Evolutionary conservation across 176 grass and related monocot species (phyloP), one percentile per base, ranked within the genome.

Genomic region (Melocanna baccifera): DNA sequence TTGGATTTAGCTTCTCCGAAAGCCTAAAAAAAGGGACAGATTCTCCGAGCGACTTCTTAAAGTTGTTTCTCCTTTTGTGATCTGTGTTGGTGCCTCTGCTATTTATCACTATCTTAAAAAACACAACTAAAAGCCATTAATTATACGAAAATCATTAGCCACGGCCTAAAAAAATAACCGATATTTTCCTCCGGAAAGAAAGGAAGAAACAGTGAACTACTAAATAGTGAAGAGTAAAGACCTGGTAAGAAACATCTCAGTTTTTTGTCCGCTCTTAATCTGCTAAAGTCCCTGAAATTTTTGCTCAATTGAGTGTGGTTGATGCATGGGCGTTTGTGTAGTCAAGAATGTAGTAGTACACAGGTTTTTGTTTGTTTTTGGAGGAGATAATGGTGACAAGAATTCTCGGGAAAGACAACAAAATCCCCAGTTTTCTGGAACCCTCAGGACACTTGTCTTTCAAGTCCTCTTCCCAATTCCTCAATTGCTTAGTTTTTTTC

Each of bases 141-240:
- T n/a, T n/a, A n/a, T n/a, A n/a, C n/a, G n/a, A n/a, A n/a, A n/a
- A n/a, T n/a, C n/a, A n/a, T n/a, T n/a, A n/a, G n/a, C n/a, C n/a
- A n/a, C n/a, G n/a, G n/a, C n/a, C n/a, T n/a, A n/a, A n/a, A n/a
- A n/a, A n/a, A n/a, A n/a, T n/a, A n/a, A n/a, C n/a, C n/a, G 63
- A 85, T 77, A 85, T 58, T 56, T 73, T 32, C 18, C 7, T 83
- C 69, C 62, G 69, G 83, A 85, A 77, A 9, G 46, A 32, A 25
- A 32, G 36, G 28, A 34, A 8, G 41, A 32, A 9, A 19, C 20
- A 22, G 46, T n/a, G 66, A 67, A 8, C 45, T n/a, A n/a, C n/a
- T n/a, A n/a, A 14, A 13, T 26, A 7, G 62, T 26, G 1, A 3
- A 45, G 43, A 11, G 43, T 45, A 45, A 45, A 14, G 36, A 39